A percentile compares a stretch with the other conserved stretches of the same genome.
Conservation (phyloP, 495 filamentous ascomycete genomes). For the Glutinoglossum americanum region DNA sequence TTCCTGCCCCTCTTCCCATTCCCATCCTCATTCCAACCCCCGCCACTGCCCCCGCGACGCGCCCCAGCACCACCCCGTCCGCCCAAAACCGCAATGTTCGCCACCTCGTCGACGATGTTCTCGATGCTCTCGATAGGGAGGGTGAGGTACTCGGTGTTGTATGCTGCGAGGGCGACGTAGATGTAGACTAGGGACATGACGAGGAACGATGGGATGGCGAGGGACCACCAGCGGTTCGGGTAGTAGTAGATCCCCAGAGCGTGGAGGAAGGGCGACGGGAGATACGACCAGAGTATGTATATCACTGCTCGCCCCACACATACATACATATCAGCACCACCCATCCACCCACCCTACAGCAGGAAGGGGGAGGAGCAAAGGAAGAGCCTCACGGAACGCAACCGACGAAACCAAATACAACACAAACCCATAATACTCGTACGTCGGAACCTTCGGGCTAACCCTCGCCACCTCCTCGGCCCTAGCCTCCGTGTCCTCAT, state of each 20-base stretch:
- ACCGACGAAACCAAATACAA: conserved; percentile 69
- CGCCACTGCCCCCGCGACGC: conserved; percentile 33
- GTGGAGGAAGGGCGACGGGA: conserved; percentile 78
- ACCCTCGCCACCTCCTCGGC: conserved; percentile 66
- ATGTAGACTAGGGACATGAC: conserved; percentile 82
- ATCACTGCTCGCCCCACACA: conserved; percentile 29
- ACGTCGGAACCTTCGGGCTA: conserved; percentile 82
- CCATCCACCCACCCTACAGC: too few species aligned
- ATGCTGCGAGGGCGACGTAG: conserved; percentile 77
- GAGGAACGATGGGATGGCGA: conserved; percentile 74
- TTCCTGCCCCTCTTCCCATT: conserved; percentile 28
- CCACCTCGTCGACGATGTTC: conserved; percentile 81
- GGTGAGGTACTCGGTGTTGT: conserved; percentile 79
- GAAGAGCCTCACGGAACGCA: conserved; percentile 34
- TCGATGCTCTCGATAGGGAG: conserved; percentile 60
- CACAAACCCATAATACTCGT: conserved; percentile 98
- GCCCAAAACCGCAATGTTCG: conserved; percentile 53
- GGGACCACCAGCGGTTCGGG: conserved; percentile 89
- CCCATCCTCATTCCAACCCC: conserved; percentile 24
- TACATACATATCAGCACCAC: background rate
- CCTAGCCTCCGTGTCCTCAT: conserved; percentile 45
- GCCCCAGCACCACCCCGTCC: background rate
- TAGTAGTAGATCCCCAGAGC: conserved; percentile 92
- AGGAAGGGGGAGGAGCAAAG: too few species aligned
- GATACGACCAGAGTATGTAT: conserved; percentile 86